A percentile compares a stretch with the other conserved stretches of the same genome.
These are phyloP conservation scores for Penicillium herquei DNA, from an alignment of 495 filamentous ascomycete genomes.

Conservation along the genomic window DNA sequence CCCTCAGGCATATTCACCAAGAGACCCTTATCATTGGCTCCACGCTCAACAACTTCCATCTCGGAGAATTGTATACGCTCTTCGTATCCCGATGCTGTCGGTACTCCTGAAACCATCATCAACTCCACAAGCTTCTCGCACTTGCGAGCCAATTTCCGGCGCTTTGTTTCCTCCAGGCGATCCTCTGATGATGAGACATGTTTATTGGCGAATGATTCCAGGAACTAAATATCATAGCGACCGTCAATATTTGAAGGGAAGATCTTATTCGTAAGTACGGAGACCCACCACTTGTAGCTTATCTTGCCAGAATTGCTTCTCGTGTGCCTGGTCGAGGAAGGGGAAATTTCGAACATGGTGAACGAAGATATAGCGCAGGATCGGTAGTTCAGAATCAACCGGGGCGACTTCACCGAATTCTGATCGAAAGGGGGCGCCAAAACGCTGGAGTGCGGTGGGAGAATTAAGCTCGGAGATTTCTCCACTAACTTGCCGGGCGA, in stretches of 20 bases:
- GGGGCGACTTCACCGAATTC: conserved; percentile 90
- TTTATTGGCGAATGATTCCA: conserved; percentile 97
- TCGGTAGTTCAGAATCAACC: conserved; percentile 89
- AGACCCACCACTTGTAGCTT: conserved; percentile 86
- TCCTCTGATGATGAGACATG: conserved; percentile 97
- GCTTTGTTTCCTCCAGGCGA: conserved; percentile 91
- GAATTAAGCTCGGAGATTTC: conserved; percentile 92
- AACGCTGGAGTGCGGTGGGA: conserved; percentile 88
- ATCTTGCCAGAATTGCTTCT: conserved; percentile 99
- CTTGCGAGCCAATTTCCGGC: conserved; percentile 87
- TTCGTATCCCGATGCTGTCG: conserved; percentile 94
- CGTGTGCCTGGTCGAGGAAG: conserved; percentile 89
- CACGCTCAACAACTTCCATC: conserved; percentile 91
- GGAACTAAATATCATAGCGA: conserved; percentile 57
- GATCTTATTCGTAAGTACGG: background rate
- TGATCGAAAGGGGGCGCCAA: conserved; percentile 92
- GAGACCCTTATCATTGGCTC: conserved; percentile 86
- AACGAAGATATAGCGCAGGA: conserved; percentile 95
- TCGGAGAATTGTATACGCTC: conserved; percentile 95
- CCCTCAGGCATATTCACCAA: conserved; percentile 85
- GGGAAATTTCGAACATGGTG: conserved; percentile 97
- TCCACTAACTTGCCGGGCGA: conserved; percentile 80
- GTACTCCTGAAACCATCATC: conserved; percentile 98
- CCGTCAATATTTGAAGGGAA: background rate
- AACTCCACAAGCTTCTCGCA: conserved; percentile 92